Base-by-base conservation (phyloP, 202 grass and related monocot species). In the Zoysia matrella region DNA sequence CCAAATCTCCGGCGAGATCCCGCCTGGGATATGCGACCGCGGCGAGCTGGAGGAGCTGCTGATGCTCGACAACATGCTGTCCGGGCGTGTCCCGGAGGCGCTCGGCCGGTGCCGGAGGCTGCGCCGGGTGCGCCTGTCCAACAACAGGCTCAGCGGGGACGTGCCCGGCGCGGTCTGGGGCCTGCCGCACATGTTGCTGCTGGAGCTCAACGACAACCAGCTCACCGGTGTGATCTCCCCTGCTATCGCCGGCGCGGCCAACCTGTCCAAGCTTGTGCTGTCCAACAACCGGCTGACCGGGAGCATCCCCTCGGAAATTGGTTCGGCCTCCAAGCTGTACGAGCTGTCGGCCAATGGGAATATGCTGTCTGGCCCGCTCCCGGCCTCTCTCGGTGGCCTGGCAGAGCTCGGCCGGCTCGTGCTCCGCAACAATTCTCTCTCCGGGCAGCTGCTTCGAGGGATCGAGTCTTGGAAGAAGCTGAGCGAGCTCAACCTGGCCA, bases 11-110 rank as follows among this genome's bases (percentile, higher is more conserved):
- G 94, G 94, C 36, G 78, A 84, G 44, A 97, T 97, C 80, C 94
- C 94, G 1, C 10, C 50, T 8, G 87, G 83, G 1, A 76, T 97
- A 11, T 97, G 94, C 77, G 90, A 97, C 22, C 92, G 88, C 45
- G 94, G 92, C 13, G 87, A 89, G 88, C 86, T 97, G 7, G 83
- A 94, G 81, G 87, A 97, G 81, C 81, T 97, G 54, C 92, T 97
- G 12, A 58, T 94, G 86, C 82, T 97, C 46, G 73, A 88, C 60
- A 94, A 97, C 73, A 11, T 2, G 43, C 81, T 97, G 41, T 83
- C 86, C 1, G 92, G 92, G 0, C n/a, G 18, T 4, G 84, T 97
- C 50, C 92, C 94, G 1, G 67, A 84, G 16, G 88, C 83, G 70
- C 90, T 97, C 39, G 88, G 83, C 4, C 84, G 86, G 10, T 97